Evolutionary conservation across 108 stramenopile genomes (phyloP), one percentile per base, ranked within the genome.

Genomic region (Licmophora abbreviata): DNA sequence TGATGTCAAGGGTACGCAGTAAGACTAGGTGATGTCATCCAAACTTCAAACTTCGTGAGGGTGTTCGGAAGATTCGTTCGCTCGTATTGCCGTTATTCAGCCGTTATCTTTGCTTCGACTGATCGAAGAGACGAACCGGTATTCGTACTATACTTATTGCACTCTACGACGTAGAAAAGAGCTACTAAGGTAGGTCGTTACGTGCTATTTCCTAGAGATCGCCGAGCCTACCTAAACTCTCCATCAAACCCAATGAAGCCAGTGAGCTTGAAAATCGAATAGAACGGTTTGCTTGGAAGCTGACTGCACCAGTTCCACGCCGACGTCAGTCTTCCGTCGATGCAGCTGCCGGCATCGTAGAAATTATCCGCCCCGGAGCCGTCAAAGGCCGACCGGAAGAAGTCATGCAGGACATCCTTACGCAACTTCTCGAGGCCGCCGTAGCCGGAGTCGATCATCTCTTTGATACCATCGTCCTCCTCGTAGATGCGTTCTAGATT

Each of bases 221-320:
- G n/a, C n/a, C n/a, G n/a, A n/a, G n/a, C n/a, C 42, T 63, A 63
- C 22, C 18, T 25, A 36, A 83, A 90, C 14, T 83, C 83, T 7
- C 85, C 85, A 50, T 91, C 89, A 35, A 91, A 91, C 10, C 73
- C 68, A 20, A 43, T 51, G 49, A 87, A 87, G 18, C 89, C 89
- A 14, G 83, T 83, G 7, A 91, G 61, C 47, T 80, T 72, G 73
- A 91, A 91, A 33, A 91, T 63, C 9, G 72, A 71, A 51, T 74
- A 86, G 54, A 69, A 91, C 27, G 66, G 69, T 55, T 85, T 83
- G 11, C 55, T 38, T 21, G 63, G 61, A 21, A 91, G 56, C 51
- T 83, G 71, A 18, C 76, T 77, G 45, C 88, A 91, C 88, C 88
- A 91, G 48, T 91, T 83, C 88, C 88, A 91, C 15, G 88, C 84